Evolutionary conservation across 1,284 basidiomycete species (phyloP).

Genomic region (Cryptococcus neoformans): DNA sequence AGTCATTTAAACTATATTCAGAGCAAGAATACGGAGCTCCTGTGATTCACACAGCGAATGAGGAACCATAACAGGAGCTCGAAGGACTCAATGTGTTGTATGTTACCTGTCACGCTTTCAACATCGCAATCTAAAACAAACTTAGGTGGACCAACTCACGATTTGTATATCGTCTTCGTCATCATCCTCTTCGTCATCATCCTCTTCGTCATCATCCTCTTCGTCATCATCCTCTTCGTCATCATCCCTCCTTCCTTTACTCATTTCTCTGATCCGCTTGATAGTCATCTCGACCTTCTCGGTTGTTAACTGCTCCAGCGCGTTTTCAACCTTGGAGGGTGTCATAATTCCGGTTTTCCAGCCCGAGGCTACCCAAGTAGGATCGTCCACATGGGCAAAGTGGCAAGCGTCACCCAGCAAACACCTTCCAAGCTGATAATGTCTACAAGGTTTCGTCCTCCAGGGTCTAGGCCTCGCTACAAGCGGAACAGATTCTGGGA

Average conservation of each 20-base stretch:
- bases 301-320: background rate
- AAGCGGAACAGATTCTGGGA: constrained; percentile 28
- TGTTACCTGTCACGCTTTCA: too few species aligned
- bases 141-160: constrained; percentile 13
- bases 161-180: constrained; percentile 32
- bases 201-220: constrained; percentile 18
- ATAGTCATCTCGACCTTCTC: constrained; percentile 6
- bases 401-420: constrained; percentile 43
- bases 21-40: too few species aligned
- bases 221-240: constrained; percentile 22
- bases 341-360: constrained; percentile 12
- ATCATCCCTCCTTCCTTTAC: background rate
- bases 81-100: background rate
- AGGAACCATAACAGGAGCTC: background rate
- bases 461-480: constrained; percentile 38
- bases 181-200: constrained; percentile 15
- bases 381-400: constrained; percentile 43
- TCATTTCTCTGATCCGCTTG: constrained; percentile 3
- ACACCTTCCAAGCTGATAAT: constrained; percentile 43
- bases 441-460: constrained; percentile 43
- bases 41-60: too few species aligned
- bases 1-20: too few species aligned
- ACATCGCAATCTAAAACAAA: too few species aligned
- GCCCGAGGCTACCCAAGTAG: constrained; percentile 13
- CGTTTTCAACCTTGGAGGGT: constrained; percentile 6